Evolutionary conservation across 495 filamentous ascomycete species (phyloP), one percentile per base, ranked within the genome.

Genomic region (Ramalina intermedia): DNA sequence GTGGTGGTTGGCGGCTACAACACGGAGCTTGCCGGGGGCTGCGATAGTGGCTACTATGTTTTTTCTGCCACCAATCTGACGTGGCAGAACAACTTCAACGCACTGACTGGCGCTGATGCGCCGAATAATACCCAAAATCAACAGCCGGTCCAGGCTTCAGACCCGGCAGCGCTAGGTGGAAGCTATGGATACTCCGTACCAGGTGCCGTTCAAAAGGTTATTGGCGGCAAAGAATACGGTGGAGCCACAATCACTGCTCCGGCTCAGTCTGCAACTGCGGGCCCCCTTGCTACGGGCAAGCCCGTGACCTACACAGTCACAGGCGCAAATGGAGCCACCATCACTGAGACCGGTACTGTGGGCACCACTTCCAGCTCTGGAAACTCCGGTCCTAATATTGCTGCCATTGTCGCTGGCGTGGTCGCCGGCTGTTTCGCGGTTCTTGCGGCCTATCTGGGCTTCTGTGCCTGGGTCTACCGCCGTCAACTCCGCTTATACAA

Each of bases 1-100:
- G 61, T 88, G 16, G 71, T 85, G 1, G 67, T 87, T 12, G 82
- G 84, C 24, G 83, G 84, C 9, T 87, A 84, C 60, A 74, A 79
- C 17, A 79, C 76, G 13, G 41, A 47, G 21, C 61, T 67, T 20
- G 62, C 74, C 21, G 69, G 78, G 29, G 69, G 67, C 4, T 87
- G 84, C 61, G 84, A 87, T 51, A 69, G 61, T 24, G 82, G 82
- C 8, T 67, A 85, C 54, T 85, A 82, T 56, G 71, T 80, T 37
- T 86, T 85, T 62, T 74, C 84, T 63, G 66, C 76, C 21, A 73
- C 71, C 9, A 69, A 66, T 13, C 66, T 83, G 3, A 49, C 69
- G 40, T 87, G 83, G 81, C 67, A 69, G 11, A 72, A 66, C 41
- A 66, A 65, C 14, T 87, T 82, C 64, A 74, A 67, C 18, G 67